A percentile compares a stretch with the other conserved stretches of the same genome.
phyloP scores from a whole-genome alignment of 768 basidiomycete species.

The Tylopilus subfusipes region DNA sequence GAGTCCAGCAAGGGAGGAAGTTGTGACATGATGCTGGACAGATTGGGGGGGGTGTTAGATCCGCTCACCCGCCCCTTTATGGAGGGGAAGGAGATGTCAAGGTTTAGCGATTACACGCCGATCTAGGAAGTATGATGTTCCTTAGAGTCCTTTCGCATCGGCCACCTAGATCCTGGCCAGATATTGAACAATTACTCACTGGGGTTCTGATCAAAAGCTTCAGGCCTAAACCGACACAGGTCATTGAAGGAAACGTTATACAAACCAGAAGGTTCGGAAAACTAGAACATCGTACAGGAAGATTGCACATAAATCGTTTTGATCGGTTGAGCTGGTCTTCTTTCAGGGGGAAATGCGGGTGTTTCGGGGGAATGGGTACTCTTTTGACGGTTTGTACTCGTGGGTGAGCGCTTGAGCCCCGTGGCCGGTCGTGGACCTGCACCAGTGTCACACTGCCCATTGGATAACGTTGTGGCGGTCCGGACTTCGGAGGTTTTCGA shows the following conservation, averaged over 20 bases:
- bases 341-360: neutral
- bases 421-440: too few species aligned
- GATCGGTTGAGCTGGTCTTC: neutral
- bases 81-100: neutral
- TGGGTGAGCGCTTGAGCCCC: neutral
- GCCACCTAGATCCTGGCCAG: neutral
- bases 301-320: neutral
- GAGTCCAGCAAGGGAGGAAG: conserved; percentile 8
- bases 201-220: neutral
- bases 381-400: neutral
- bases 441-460: too few species aligned
- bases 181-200: neutral
- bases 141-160: neutral
- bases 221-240: conserved; percentile 1
- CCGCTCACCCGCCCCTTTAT: conserved; percentile 4
- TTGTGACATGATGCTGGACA: conserved; percentile 4
- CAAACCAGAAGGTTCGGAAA: neutral
- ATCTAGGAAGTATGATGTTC: neutral
- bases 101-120: neutral
- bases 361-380: neutral
- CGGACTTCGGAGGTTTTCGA: too few species aligned
- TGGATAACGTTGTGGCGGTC: too few species aligned
- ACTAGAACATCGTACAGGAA: neutral
- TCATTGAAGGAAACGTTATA: neutral
- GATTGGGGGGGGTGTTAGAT: neutral